Percentiles rank a stretch among this genome's conserved stretches.
phyloP scores from a whole-genome alignment of 2,329 filamentous ascomycete genomes.

The Calonectria ilicicola region DNA sequence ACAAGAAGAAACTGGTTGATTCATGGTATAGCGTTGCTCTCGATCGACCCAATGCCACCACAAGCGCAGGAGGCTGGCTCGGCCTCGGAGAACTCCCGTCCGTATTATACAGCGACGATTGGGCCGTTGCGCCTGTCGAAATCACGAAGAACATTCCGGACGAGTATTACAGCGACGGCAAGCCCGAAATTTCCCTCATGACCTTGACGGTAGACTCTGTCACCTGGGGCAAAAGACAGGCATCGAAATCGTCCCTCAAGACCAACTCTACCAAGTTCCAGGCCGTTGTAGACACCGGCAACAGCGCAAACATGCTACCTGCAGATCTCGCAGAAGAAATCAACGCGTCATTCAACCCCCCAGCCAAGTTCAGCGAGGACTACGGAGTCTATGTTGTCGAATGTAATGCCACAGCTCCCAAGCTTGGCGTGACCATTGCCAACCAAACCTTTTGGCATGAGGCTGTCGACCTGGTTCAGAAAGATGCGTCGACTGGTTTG shows the following conservation, averaged over 20 bases:
- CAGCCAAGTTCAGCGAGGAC: constrained; percentile 48
- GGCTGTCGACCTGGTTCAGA: constrained; percentile 45
- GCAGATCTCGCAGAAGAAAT: constrained; percentile 49
- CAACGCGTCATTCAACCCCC: constrained; percentile 55
- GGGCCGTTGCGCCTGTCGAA: constrained; percentile 31
- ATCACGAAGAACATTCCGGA: constrained; percentile 32
- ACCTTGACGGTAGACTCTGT: constrained; percentile 29
- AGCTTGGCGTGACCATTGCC: constrained; percentile 54
- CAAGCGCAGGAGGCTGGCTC: constrained; percentile 32
- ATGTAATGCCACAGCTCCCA: constrained; percentile 54
- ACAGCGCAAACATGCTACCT: constrained; percentile 54
- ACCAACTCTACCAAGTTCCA: constrained; percentile 48
- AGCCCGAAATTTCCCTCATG: constrained; percentile 30
- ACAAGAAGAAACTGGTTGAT: constrained; percentile 27
- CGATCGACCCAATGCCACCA: constrained; percentile 24
- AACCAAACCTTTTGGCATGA: constrained; percentile 47
- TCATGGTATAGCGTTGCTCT: constrained; percentile 39
- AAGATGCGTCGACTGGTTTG: constrained; percentile 24
- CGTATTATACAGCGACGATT: constrained; percentile 24
- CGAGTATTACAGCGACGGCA: constrained; percentile 14
- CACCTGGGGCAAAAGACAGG: constrained; percentile 19
- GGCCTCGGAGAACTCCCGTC: constrained; percentile 35
- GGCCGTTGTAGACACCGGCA: constrained; percentile 59
- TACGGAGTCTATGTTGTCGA: constrained; percentile 51
- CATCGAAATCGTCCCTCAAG: constrained; percentile 15